Evolutionary conservation across 2,329 filamentous ascomycete species (phyloP).

Genomic region (Thelonectria blattea): DNA sequence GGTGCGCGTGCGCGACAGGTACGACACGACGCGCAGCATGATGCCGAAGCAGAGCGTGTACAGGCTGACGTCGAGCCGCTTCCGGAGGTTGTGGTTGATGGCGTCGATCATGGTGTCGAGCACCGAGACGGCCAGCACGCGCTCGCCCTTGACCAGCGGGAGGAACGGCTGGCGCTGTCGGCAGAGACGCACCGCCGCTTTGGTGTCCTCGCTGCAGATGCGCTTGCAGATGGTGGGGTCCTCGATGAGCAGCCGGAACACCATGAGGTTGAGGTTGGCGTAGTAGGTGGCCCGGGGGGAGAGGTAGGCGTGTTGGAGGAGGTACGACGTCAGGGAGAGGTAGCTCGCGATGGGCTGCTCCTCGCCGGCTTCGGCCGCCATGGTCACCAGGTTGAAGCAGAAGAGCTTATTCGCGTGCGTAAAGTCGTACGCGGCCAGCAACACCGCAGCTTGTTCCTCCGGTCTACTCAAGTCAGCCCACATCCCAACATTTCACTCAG

Average conservation of each 20-base stretch:
- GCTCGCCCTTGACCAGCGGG: slow-evolving; percentile 73
- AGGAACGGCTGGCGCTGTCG: slow-evolving; percentile 88
- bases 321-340: slow-evolving; percentile 88
- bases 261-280: slow-evolving; percentile 82
- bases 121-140: slow-evolving; percentile 76
- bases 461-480: slow-evolving; percentile 61
- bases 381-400: slow-evolving; percentile 79
- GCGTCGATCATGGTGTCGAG: slow-evolving; percentile 89
- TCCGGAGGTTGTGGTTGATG: slow-evolving; percentile 90
- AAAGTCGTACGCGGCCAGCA: slow-evolving; percentile 92
- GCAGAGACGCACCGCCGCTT: slow-evolving; percentile 79
- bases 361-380: slow-evolving; percentile 63
- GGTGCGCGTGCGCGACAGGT: slow-evolving; percentile 81
- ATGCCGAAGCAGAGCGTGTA: slow-evolving; percentile 85
- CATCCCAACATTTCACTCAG: no score
- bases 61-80: slow-evolving; percentile 81
- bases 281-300: slow-evolving; percentile 81
- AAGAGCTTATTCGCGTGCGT: slow-evolving; percentile 94
- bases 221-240: slow-evolving; percentile 82
- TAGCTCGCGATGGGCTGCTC: slow-evolving; percentile 82
- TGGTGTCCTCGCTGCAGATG: slow-evolving; percentile 80
- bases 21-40: slow-evolving; percentile 80
- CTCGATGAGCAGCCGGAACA: slow-evolving; percentile 85
- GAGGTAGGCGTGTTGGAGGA: slow-evolving; percentile 90
- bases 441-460: slow-evolving; percentile 75